Percentiles rank a stretch among this genome's conserved stretches.
phyloP scores from a whole-genome alignment of 495 filamentous ascomycete genomes.

The Neurospora sp. region DNA sequence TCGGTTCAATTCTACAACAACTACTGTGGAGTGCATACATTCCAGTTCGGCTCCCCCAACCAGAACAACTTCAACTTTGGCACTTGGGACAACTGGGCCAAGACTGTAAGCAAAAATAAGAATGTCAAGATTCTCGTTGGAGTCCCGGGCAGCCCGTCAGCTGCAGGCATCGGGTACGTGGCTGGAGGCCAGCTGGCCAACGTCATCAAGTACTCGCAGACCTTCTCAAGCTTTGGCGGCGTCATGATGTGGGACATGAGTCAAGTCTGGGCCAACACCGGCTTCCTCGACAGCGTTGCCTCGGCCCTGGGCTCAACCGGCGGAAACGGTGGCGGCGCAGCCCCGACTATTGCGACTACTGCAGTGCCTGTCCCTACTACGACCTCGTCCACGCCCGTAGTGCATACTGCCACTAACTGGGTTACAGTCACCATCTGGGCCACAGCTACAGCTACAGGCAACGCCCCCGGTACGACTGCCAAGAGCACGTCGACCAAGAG shows the following conservation, averaged over 20 bases:
- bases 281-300: constrained; percentile 41
- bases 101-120: constrained; percentile 47
- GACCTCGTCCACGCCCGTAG: constrained; percentile 9
- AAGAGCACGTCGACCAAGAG: neutral
- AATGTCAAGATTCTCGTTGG: constrained; percentile 58
- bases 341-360: neutral
- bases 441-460: constrained; percentile 1
- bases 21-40: constrained; percentile 52
- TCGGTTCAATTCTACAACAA: constrained; percentile 64
- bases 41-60: constrained; percentile 28
- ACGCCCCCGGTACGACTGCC: neutral
- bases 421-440: neutral
- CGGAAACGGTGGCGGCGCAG: neutral
- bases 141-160: constrained; percentile 48
- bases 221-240: constrained; percentile 53
- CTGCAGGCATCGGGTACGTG: constrained; percentile 51
- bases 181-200: constrained; percentile 30
- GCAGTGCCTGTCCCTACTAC: constrained; percentile 3
- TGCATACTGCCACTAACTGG: constrained; percentile 1
- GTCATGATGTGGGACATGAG: constrained; percentile 66
- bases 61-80: constrained; percentile 58
- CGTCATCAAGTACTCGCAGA: constrained; percentile 42
- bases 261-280: constrained; percentile 48
- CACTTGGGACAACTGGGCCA: constrained; percentile 64
- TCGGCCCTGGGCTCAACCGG: constrained; percentile 12